phyloP scores from a whole-genome alignment of 257 asterid species.

The Solanum chiquidenum region DNA sequence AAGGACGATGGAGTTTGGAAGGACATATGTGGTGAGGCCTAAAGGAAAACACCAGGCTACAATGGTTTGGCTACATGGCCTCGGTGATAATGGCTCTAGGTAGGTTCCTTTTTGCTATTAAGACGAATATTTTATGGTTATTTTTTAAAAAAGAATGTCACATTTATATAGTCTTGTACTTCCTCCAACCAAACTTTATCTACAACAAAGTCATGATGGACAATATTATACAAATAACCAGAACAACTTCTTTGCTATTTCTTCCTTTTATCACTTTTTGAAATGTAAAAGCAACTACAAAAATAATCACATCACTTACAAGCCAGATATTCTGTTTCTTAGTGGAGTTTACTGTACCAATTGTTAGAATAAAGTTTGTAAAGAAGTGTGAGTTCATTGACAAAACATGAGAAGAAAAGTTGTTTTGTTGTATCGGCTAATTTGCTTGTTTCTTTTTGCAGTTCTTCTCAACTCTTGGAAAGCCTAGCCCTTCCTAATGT shows the following conservation, averaged over 20 bases:
- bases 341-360: not conserved
- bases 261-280: not conserved
- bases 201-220: not conserved
- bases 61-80: slow-evolving; percentile 93
- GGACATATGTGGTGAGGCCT: slow-evolving; percentile 94
- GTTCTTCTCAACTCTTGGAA: slow-evolving; percentile 93
- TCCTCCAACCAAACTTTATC: not conserved
- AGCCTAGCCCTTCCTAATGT: slow-evolving; percentile 86
- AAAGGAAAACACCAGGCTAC: slow-evolving; percentile 95
- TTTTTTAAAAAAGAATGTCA: not conserved
- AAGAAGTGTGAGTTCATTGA: not conserved
- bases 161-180: not conserved
- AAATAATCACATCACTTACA: not conserved
- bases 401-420: not conserved
- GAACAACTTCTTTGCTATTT: not conserved
- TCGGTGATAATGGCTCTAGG: slow-evolving; percentile 97
- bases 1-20: slow-evolving; percentile 65
- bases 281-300: not conserved
- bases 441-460: slow-evolving; percentile 27
- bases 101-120: not conserved
- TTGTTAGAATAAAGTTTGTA: not conserved
- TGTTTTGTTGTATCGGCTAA: slow-evolving; percentile 12
- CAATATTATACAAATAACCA: not conserved
- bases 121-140: not conserved
- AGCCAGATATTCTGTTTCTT: not conserved